A percentile compares a stretch with the other conserved stretches of the same genome.
These are phyloP conservation scores for Sphagnum magellanicum DNA, from an alignment of 228 moss, liverwort and hornwort species.

Conservation along the genomic window DNA sequence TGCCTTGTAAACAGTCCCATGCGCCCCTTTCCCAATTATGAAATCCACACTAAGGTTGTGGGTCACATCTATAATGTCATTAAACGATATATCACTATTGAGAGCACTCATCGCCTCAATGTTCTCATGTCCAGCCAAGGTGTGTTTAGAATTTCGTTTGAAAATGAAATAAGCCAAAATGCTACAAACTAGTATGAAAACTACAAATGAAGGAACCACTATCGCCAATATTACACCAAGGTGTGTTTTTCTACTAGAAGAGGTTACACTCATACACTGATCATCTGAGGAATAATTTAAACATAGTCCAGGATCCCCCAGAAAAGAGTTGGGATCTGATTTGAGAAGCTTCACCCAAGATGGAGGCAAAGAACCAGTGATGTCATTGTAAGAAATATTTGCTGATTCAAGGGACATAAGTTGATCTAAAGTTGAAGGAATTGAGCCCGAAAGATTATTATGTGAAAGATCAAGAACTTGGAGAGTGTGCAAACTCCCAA, in stretches of 20 bases:
- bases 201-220: not conserved
- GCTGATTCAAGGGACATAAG: constrained; percentile 25
- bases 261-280: constrained; percentile 8
- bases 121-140: not conserved
- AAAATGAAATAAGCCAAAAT: not conserved
- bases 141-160: not conserved
- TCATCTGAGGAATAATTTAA: constrained; percentile 18
- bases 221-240: constrained; percentile 1
- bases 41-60: constrained; percentile 3
- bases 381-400: constrained; percentile 45
- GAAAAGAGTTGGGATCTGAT: constrained; percentile 22
- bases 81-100: constrained; percentile 9
- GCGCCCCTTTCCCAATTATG: constrained; percentile 18
- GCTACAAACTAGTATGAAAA: not conserved
- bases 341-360: constrained; percentile 26
- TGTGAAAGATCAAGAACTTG: constrained; percentile 46
- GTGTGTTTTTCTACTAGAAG: not conserved
- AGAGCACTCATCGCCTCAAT: constrained; percentile 5
- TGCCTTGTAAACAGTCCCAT: constrained; percentile 34
- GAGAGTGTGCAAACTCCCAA: constrained; percentile 30
- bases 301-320: constrained; percentile 40
- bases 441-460: constrained; percentile 37
- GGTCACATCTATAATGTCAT: constrained; percentile 19
- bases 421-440: constrained; percentile 32
- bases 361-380: constrained; percentile 38